Conservation (phyloP, 2,329 filamentous ascomycete species). For the Epichloe sylvatica region DNA sequence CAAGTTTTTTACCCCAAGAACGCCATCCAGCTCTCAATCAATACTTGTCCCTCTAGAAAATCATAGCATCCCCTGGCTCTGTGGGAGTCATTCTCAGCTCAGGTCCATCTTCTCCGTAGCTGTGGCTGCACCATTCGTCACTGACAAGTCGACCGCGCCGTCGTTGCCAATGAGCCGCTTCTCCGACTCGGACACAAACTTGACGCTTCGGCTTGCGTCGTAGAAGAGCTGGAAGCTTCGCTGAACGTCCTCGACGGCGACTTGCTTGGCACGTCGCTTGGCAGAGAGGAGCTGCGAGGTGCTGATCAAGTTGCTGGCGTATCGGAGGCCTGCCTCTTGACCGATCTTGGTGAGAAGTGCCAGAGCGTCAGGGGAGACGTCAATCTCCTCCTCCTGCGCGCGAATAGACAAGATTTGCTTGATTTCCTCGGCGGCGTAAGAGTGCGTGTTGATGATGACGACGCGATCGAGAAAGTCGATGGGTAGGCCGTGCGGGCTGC, state of each 20-base stretch:
- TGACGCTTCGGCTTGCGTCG: constrained; percentile 74
- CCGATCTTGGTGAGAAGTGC: constrained; percentile 93
- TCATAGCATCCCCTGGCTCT: constrained; percentile 3
- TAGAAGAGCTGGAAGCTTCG: constrained; percentile 90
- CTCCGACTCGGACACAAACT: constrained; percentile 82
- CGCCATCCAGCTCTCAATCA: constrained; percentile 17
- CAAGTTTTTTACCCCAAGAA: constrained; percentile 11
- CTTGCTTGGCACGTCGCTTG: constrained; percentile 74
- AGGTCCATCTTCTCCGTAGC: constrained; percentile 29
- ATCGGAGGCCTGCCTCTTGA: constrained; percentile 78
- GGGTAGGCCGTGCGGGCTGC: constrained; percentile 82
- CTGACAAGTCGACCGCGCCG: constrained; percentile 60
- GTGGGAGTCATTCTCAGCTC: constrained; percentile 19
- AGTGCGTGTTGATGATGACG: constrained; percentile 86
- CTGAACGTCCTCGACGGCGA: constrained; percentile 78
- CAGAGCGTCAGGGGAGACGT: constrained; percentile 74
- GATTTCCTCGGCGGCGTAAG: constrained; percentile 73
- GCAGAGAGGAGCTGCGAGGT: constrained; percentile 78
- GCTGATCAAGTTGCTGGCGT: constrained; percentile 95
- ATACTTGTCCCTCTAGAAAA: neutral
- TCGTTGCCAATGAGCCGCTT: constrained; percentile 83
- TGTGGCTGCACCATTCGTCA: constrained; percentile 25
- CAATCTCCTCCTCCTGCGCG: constrained; percentile 90
- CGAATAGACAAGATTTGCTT: constrained; percentile 84
- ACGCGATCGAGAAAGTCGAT: constrained; percentile 93